Percentiles rank a stretch among this genome's conserved stretches.
These are phyloP conservation scores for Potentilla sterilis DNA, from an alignment of 306 rosid species.

Conservation along the genomic window DNA sequence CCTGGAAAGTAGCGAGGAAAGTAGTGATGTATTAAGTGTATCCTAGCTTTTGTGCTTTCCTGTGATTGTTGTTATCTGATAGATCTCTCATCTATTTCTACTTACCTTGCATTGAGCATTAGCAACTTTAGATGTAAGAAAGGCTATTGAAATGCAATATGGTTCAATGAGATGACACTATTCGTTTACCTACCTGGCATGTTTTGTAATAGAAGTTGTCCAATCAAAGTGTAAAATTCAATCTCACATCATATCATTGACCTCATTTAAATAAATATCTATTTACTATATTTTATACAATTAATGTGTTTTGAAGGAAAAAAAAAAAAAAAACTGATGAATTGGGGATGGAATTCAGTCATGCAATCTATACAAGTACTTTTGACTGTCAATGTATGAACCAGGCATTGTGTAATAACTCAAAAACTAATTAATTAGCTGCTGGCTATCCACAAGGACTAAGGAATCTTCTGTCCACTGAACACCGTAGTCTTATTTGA, in stretches of 20 bases:
- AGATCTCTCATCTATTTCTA: neutral
- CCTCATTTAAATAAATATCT: neutral
- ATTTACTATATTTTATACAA: neutral
- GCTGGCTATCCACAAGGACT: neutral
- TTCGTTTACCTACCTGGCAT: neutral
- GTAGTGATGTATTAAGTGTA: neutral
- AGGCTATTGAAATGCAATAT: neutral
- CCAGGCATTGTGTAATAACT: neutral
- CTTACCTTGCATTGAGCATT: neutral
- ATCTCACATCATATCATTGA: neutral
- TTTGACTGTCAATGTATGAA: neutral
- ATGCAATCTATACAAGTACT: neutral
- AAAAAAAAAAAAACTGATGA: neutral
- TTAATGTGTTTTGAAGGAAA: neutral
- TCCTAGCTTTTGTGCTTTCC: neutral
- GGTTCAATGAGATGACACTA: neutral
- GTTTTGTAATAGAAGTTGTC: neutral
- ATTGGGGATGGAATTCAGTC: neutral
- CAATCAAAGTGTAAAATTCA: neutral
- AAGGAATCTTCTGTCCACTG: neutral
- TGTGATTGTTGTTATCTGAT: neutral
- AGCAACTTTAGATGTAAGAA: neutral
- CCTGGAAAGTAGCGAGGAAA: neutral
- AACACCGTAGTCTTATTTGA: neutral
- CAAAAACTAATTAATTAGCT: neutral